These are phyloP conservation scores for Wickerhamiella slavikovae DNA, from an alignment of 805 yeast genomes.

Conservation along the genomic window DNA sequence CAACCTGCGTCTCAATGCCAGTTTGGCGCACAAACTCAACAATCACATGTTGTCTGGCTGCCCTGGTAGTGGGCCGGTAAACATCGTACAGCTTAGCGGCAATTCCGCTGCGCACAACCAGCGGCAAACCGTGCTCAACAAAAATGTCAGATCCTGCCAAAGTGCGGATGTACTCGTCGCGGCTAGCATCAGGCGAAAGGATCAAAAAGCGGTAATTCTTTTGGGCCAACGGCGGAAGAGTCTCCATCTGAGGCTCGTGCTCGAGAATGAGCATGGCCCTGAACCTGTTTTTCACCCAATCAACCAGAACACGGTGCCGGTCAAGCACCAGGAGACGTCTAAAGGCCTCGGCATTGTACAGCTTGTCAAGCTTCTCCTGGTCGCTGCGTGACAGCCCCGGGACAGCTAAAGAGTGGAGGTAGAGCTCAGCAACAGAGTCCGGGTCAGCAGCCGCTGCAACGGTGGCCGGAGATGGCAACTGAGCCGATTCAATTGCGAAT, in stretches of 20 bases:
- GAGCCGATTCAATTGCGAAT: slow-evolving; percentile 5
- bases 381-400: slow-evolving; percentile 12
- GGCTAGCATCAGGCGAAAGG: slow-evolving; percentile 23
- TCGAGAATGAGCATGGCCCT: slow-evolving; percentile 37
- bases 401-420: slow-evolving; percentile 4
- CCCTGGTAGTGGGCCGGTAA: slow-evolving; percentile 12
- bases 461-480: too few species aligned
- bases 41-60: slow-evolving; percentile 27
- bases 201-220: slow-evolving; percentile 19
- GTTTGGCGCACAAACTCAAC: slow-evolving; percentile 27
- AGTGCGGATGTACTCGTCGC: slow-evolving; percentile 25
- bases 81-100: slow-evolving; percentile 18
- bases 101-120: slow-evolving; percentile 21
- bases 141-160: slow-evolving; percentile 33
- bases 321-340: slow-evolving; percentile 25
- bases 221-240: slow-evolving; percentile 16
- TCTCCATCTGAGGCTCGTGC: slow-evolving; percentile 25
- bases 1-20: slow-evolving; percentile 46
- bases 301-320: slow-evolving; percentile 44
- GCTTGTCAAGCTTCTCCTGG: slow-evolving; percentile 27
- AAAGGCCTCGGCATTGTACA: slow-evolving; percentile 31
- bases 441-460: too few species aligned
- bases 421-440: slow-evolving; percentile 6
- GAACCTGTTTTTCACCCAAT: slow-evolving; percentile 46
- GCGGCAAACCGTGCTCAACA: slow-evolving; percentile 30